A percentile compares a stretch with the other conserved stretches of the same genome.
Conservation (phyloP, 106 monocot species). For the Dactylorhiza incarnata region DNA sequence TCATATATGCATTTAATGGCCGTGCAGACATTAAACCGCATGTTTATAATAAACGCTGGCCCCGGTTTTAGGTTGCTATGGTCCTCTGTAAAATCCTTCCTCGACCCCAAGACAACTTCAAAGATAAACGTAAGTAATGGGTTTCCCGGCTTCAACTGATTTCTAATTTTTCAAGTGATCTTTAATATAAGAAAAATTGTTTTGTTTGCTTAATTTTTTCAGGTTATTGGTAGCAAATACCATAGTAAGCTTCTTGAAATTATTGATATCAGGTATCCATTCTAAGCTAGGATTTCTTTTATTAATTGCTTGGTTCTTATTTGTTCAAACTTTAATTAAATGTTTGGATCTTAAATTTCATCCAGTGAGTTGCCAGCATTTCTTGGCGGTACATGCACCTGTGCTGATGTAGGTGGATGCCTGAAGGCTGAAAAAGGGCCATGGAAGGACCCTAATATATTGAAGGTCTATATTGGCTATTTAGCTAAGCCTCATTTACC, state of each 20-base stretch:
- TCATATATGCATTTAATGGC: slow-evolving; percentile 3
- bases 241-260: slow-evolving; percentile 59
- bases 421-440: slow-evolving; percentile 58
- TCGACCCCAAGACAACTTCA: slow-evolving; percentile 60
- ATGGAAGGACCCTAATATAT: slow-evolving; percentile 57
- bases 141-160: background rate
- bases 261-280: slow-evolving; percentile 39
- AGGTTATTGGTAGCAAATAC: slow-evolving; percentile 62
- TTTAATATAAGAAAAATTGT: background rate
- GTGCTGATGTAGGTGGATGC: slow-evolving; percentile 46
- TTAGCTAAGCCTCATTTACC: background rate
- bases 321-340: background rate
- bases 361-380: slow-evolving; percentile 71
- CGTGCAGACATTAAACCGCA: slow-evolving; percentile 45
- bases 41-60: slow-evolving; percentile 69
- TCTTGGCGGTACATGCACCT: slow-evolving; percentile 59
- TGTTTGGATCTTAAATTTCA: background rate
- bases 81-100: slow-evolving; percentile 55
- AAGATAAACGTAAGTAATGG: slow-evolving; percentile 43
- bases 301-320: background rate
- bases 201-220: slow-evolving; percentile 5
- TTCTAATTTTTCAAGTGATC: slow-evolving; percentile 2
- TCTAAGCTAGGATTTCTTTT: background rate
- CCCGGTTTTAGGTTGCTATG: slow-evolving; percentile 54
- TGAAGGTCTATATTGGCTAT: slow-evolving; percentile 26